Evolutionary conservation across 352 stramenopile genomes (phyloP), one percentile per base, ranked within the genome.

Genomic region (Phytophthora agathidicida): DNA sequence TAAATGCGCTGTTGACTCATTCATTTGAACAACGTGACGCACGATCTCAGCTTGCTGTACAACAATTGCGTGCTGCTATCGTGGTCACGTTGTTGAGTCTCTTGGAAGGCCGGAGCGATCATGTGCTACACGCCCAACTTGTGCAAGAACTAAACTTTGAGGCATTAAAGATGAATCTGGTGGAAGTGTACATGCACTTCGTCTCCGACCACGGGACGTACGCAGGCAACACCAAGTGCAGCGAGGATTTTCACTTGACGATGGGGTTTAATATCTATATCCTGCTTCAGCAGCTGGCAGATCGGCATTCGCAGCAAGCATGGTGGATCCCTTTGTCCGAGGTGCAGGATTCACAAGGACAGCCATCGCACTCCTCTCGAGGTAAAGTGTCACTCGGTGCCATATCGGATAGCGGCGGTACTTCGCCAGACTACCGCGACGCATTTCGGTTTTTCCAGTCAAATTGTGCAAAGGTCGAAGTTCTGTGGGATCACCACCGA

Each of bases 231-330:
- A 52, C 71, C 7, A 52, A 64, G 8, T 93, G 83, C 63, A 88
- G 75, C 42, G 46, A 82, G 14, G 80, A 93, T 39, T 85, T 77
- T 4, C 89, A 85, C 24, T 48, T 93, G 16, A 72, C 67, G 2
- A 89, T 89, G 77, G 83, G 83, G 1, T 91, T 93, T 47, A 91
- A 93, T 48, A 81, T 93, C 20, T 88, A 87, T 43, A 83, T 93
- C 17, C 45, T 93, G 14, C 71, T 93, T 24, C 80, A 88, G 58
- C 76, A 85, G 22, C 52, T 93, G 13, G 77, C 75, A 7, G 80
- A 90, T 24, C 60, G 61, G 16, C 68, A 85, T 31, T 60, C 73
- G 1, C 50, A 75, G 7, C 42, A 73, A 20, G 64, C 73, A 2
- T 66, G 51, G 24, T 87, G 74, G 77, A 79, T 87, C 7, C 79